phyloP scores from a whole-genome alignment of 108 stramenopile species.

The Cyclotella sp. region DNA sequence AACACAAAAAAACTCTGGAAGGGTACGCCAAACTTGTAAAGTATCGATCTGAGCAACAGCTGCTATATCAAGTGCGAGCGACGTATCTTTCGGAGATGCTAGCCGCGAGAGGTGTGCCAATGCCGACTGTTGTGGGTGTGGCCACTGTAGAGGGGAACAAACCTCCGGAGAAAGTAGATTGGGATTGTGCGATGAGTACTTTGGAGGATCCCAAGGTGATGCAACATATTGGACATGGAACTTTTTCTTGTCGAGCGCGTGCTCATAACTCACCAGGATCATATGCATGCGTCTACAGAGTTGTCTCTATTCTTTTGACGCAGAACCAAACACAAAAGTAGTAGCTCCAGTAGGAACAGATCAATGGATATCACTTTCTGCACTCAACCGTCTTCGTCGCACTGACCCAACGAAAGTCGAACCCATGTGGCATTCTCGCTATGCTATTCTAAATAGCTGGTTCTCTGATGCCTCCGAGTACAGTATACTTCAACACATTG shows the following conservation, averaged over 20 bases:
- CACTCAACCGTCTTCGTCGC: slow-evolving; percentile 83
- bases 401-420: slow-evolving; percentile 89
- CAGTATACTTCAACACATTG: slow-evolving; percentile 72
- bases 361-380: slow-evolving; percentile 77
- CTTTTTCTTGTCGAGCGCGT: too few relatives aligned
- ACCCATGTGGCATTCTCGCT: slow-evolving; percentile 88
- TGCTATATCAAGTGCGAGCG: slow-evolving; percentile 72
- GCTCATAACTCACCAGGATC: background rate
- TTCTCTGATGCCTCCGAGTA: slow-evolving; percentile 67
- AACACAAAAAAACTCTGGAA: slow-evolving; percentile 20
- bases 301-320: slow-evolving; percentile 84
- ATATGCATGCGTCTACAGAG: background rate
- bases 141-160: slow-evolving; percentile 62
- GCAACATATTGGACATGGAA: too few relatives aligned
- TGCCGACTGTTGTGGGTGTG: slow-evolving; percentile 60
- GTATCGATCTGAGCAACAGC: slow-evolving; percentile 71
- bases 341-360: slow-evolving; percentile 67
- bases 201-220: slow-evolving; percentile 63
- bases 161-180: slow-evolving; percentile 77
- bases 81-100: slow-evolving; percentile 74
- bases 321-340: slow-evolving; percentile 80
- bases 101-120: slow-evolving; percentile 70
- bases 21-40: slow-evolving; percentile 42
- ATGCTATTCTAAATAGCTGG: slow-evolving; percentile 76
- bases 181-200: slow-evolving; percentile 88